Base-by-base conservation (phyloP, 495 filamentous ascomycete genomes). In the Tetracladium marchalianum region DNA sequence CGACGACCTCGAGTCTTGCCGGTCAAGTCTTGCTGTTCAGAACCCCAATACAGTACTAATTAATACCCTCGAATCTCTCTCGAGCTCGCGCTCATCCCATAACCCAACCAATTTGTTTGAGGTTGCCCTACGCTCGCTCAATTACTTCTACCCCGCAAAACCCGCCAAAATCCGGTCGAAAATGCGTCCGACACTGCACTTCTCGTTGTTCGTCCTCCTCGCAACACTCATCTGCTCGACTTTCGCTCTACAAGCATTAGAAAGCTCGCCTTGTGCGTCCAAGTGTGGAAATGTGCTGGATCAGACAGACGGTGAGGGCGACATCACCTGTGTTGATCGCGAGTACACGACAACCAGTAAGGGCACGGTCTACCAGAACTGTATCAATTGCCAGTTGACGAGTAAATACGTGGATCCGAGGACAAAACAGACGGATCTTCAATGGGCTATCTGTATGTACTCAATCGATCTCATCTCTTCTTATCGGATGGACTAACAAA, bases 371-470 rank as follows among this genome's bases (percentile, higher is more conserved):
- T 84, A 81, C 51, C 57, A 80, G 52, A 60, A 66, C 7, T 84
- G 81, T 43, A 43, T 82, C 19, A 60, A 64, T n/a, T 84, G 81
- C 48, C 58, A 77, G 42, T 61, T 82, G 51, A 57, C 68, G n/a
- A 83, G 78, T 45, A 62, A 64, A 6, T 74, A 68, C 46, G 50
- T 65, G 12, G 71, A 76, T 58, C 51, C 61, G 0, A 35, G 40
- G 0, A 67, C 65, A 0, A 67, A 67, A 11, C 68, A 78, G 57
- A 69, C 70, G 4, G 79, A 84, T 55, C 58, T 78, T 0, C 64
- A 72, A 54, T 82, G 75, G 76, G 78, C 63, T 16, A 62, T 84
- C 15, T 83, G 76, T 79, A 67, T 58, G 75, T 51, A 16, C n/a
- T 36, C 19, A 12, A n/a, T 1, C 8, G 1, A 8, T 10, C 10